Evolutionary conservation across 306 rosid genomes (phyloP), one percentile per base, ranked within the genome.

Genomic region (Hippophae gyantsensis): DNA sequence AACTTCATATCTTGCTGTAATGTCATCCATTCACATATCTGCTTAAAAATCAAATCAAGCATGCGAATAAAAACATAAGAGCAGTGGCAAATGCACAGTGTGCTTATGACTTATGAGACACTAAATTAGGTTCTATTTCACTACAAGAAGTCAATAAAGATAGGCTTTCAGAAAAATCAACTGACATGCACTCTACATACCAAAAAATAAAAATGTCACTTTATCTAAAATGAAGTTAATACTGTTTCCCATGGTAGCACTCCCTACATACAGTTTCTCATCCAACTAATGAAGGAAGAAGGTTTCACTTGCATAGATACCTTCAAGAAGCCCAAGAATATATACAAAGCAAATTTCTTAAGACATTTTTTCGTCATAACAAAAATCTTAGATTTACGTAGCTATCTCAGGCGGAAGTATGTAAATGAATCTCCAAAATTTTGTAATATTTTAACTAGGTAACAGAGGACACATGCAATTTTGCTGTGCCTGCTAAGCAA

Each of bases 1-100:
- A 87, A 76, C 71, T 79, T 81, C 52, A 87, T 76, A 64, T 85
- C 86, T 65, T 81, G 59, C 71, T 85, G 93, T 60, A 73, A 65
- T 61, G 76, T 81, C 98, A 84, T 87, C 96, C 98, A 92, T 77
- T 92, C 98, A 70, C 93, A 92, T 13, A 87, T 59, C 98, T 90
- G 73, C 65, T 63, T 52, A 18, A 63, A 9, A 76, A 64, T 49
- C 5, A 58, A 46, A 46, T 47, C 54, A 59, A 56, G 43, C 67
- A 8, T 55, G 49, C 58, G 70, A 61, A 60, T 10, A 41, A 18
- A 26, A 38, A 56, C 56, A 52, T 60, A 48, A 48, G 50, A 18
- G 73, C 13, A 32, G 65, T 44, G 63, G 48, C 58, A 5, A 44
- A 32, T 32, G 3, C 38, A 32, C 3, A 32, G 38, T 32, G 23